Evolutionary conservation across 768 basidiomycete species (phyloP).

Genomic region (Cystofilobasidium ferigula): DNA sequence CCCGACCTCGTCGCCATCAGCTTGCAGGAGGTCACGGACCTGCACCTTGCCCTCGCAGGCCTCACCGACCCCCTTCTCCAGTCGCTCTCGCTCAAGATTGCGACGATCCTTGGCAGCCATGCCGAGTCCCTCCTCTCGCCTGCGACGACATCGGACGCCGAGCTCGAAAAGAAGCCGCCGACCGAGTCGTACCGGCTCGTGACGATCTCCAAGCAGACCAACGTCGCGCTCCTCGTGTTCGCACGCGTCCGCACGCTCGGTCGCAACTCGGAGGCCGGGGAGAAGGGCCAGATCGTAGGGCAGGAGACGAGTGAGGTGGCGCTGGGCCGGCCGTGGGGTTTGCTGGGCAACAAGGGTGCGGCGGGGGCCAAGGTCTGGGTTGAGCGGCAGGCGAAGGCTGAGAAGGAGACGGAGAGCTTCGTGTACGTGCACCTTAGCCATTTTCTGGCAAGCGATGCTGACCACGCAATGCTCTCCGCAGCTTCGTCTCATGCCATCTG

Average conservation of each 20-base stretch:
- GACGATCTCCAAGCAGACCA: conserved; percentile 69
- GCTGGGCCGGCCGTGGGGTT: conserved; percentile 51
- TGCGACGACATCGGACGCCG: conserved; percentile 28
- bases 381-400: conserved; percentile 43
- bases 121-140: conserved; percentile 29
- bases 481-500: conserved; percentile 86
- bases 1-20: conserved; percentile 84
- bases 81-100: conserved; percentile 38
- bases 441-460: too few relatives aligned
- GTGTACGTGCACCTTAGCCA: conserved; percentile 51
- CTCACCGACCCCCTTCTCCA: conserved; percentile 45
- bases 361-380: conserved; percentile 77
- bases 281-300: conserved; percentile 39
- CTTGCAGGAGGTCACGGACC: conserved; percentile 83
- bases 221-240: conserved; percentile 78
- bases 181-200: conserved; percentile 59
- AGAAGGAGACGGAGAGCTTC: conserved; percentile 56
- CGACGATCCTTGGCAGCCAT: conserved; percentile 33
- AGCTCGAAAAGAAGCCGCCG: conserved; percentile 35
- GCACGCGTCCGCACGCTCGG: conserved; percentile 51
- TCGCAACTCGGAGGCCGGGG: neutral
- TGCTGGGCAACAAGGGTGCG: conserved; percentile 92
- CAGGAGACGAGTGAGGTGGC: conserved; percentile 52
- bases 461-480: conserved; percentile 35
- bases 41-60: conserved; percentile 75